These are phyloP conservation scores for Colletotrichum liaoningense DNA, from an alignment of 2,329 filamentous ascomycete genomes.

Conservation along the genomic window DNA sequence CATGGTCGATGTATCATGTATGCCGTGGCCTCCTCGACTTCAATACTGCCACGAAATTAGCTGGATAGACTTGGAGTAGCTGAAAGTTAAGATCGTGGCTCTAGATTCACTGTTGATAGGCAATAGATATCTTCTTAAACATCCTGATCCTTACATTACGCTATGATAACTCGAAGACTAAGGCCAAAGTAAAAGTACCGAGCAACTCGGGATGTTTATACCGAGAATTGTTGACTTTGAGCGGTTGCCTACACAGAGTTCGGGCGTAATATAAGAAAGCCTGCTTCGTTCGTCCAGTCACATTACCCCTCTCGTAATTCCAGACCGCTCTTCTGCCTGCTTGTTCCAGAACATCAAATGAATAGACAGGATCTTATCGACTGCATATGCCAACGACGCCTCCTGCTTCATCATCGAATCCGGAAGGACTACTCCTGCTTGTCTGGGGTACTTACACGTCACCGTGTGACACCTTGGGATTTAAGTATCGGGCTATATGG, in stretches of 20 bases:
- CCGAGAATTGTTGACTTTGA: background rate
- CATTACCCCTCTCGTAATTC: background rate
- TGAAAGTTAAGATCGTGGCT: no score
- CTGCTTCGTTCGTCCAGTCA: background rate
- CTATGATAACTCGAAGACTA: no score
- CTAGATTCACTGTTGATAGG: no score
- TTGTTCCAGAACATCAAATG: background rate
- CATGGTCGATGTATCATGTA: no score
- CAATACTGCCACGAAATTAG: no score
- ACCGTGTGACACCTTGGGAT: background rate
- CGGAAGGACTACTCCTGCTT: background rate
- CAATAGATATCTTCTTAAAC: no score
- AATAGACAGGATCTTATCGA: background rate
- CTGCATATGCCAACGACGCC: background rate
- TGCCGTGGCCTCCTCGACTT: no score
- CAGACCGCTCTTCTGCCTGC: background rate
- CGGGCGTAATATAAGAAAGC: background rate
- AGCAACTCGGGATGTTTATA: no score
- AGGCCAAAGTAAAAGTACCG: no score
- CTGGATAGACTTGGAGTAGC: no score
- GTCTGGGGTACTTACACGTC: background rate
- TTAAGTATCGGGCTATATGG: background rate
- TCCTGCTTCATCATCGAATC: background rate
- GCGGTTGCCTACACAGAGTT: background rate
- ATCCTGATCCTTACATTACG: no score